Evolutionary conservation across 768 basidiomycete genomes (phyloP), one percentile per base, ranked within the genome.

Genomic region (Baorangia bicolor): DNA sequence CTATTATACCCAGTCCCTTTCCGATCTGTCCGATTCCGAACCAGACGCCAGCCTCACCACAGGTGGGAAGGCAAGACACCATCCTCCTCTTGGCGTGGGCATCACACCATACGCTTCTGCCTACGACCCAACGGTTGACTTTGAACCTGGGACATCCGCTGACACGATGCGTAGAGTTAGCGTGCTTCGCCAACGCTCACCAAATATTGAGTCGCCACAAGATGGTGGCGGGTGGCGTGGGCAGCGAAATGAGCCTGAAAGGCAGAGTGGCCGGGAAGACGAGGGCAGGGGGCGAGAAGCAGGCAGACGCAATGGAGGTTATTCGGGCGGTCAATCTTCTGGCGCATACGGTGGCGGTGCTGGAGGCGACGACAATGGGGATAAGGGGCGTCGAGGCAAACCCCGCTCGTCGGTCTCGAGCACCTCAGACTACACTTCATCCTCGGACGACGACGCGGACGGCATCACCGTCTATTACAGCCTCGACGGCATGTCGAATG

Each of bases 361-460:
- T 38, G 76, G 75, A 28, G 78, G 74, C 48, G 78, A 75, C 52
- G 69, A 46, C 35, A 69, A 73, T 30, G 70, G 70, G 14, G 77
- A 76, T 51, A 74, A 76, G 49, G 53, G 73, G 50, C 70, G 74
- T 60, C 59, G 57, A 51, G 34, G 44, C 28, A 39, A 49, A 57
- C 53, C 68, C 56, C 66, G 50, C 44, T 75, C 73, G 46, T 53
- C 72, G 21, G 63, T 74, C 53, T 71, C 75, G n/a, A 71, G 69
- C 46, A 42, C 60, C 47, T 63, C 75, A 39, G 66, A 74, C 53
- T 63, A 71, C 21, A 72, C 72, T 3, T 69, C 69, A 12, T 71
- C 73, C 28, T 77, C 78, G 21, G 81, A 79, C 9, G 79, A 80
- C 34, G 77, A 79, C 41, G 78, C 77, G 5, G 75, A 75, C 21